phyloP scores from a whole-genome alignment of 2,329 filamentous ascomycete species.

The Coniella vitis region DNA sequence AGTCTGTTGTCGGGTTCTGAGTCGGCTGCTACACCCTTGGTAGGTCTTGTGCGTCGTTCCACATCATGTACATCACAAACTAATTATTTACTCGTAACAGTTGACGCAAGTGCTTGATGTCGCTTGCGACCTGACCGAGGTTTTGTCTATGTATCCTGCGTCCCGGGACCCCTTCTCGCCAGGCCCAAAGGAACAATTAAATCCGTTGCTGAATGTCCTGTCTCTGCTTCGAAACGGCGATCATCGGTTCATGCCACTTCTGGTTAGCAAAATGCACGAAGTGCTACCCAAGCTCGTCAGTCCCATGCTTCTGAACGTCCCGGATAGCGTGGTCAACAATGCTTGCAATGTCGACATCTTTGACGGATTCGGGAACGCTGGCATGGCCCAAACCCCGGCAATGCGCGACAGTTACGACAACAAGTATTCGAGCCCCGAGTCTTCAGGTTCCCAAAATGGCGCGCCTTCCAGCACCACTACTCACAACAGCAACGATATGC shows the following conservation, averaged over 20 bases:
- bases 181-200: constrained; percentile 67
- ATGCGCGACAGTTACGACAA: constrained; percentile 43
- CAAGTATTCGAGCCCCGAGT: constrained; percentile 36
- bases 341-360: constrained; percentile 51
- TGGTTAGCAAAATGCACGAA: constrained; percentile 70
- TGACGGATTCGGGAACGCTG: constrained; percentile 57
- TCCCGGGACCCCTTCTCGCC: constrained; percentile 55
- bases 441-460: constrained; percentile 27
- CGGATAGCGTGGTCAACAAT: constrained; percentile 37
- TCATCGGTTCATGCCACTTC: constrained; percentile 67
- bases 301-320: constrained; percentile 52
- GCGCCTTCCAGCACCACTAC: constrained; percentile 24
- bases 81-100: constrained; percentile 28
- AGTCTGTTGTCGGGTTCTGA: constrained; percentile 67
- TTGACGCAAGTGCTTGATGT: constrained; percentile 78
- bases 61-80: background rate
- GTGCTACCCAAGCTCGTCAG: constrained; percentile 56
- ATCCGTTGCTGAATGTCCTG: constrained; percentile 60
- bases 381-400: constrained; percentile 49
- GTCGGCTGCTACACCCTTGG: constrained; percentile 65
- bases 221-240: constrained; percentile 68
- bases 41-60: constrained; percentile 33
- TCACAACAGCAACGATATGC: constrained; percentile 41
- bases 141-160: constrained; percentile 58
- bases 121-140: constrained; percentile 65